Conservation (phyloP, 805 yeast genomes). For the Peterozyma xylosa region DNA sequence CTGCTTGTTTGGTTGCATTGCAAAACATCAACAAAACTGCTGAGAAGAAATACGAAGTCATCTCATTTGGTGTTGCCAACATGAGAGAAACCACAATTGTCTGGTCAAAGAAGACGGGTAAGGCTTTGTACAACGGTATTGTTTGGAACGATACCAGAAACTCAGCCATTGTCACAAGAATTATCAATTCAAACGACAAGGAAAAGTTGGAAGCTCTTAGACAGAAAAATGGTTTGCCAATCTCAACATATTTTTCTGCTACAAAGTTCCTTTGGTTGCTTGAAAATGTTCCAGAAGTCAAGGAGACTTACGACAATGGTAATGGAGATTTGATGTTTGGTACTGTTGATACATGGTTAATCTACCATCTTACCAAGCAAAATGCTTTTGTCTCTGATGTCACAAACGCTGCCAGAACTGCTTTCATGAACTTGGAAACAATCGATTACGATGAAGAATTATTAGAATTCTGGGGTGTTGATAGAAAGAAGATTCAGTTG, state of each 20-base stretch:
- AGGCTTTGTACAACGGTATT: conserved; percentile 79
- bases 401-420: conserved; percentile 87
- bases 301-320: conserved; percentile 63
- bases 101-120: conserved; percentile 81
- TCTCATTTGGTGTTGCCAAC: conserved; percentile 82
- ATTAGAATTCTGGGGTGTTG: conserved; percentile 74
- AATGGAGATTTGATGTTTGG: conserved; percentile 78
- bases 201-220: conserved; percentile 51
- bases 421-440: conserved; percentile 77
- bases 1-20: conserved; percentile 51
- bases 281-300: conserved; percentile 64
- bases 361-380: conserved; percentile 72
- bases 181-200: conserved; percentile 44
- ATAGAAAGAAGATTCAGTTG: conserved; percentile 50
- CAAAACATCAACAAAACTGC: conserved; percentile 47
- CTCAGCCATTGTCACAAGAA: conserved; percentile 55
- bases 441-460: conserved; percentile 70
- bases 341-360: conserved; percentile 91
- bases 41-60: conserved; percentile 47
- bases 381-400: conserved; percentile 74
- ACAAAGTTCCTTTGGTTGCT: conserved; percentile 85
- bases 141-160: conserved; percentile 97
- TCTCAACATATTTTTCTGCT: conserved; percentile 88
- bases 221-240: conserved; percentile 73
- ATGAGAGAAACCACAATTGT: conserved; percentile 93